These are phyloP conservation scores for Catharanthus roseus DNA, from an alignment of 257 asterid genomes.

Conservation along the genomic window DNA sequence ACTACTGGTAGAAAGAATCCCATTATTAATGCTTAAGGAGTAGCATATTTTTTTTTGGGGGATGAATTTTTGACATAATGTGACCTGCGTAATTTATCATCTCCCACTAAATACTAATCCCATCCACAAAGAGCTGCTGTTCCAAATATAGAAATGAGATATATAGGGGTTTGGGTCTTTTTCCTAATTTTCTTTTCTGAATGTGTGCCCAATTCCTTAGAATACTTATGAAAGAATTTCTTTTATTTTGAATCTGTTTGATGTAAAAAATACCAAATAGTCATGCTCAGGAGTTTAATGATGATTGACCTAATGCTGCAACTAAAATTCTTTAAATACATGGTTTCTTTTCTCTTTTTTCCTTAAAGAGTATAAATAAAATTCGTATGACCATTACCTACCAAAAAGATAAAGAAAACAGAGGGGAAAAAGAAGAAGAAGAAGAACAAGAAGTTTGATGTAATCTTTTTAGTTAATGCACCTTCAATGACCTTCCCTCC, in stretches of 20 bases:
- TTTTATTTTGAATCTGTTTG: not conserved
- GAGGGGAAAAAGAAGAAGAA: not conserved
- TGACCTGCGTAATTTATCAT: conserved; percentile 14
- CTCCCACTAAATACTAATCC: conserved; percentile 8
- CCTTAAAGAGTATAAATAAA: not conserved
- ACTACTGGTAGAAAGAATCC: not conserved
- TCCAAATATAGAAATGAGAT: not conserved
- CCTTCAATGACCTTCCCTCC: conserved; percentile 19
- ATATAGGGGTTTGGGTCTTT: not conserved
- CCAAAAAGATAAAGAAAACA: not conserved
- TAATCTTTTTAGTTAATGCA: not conserved
- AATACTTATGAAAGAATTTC: not conserved
- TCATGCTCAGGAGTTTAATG: not conserved
- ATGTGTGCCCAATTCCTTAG: not conserved
- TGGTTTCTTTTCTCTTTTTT: not conserved
- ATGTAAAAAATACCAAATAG: not conserved
- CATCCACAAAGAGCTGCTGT: not conserved
- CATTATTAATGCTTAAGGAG: not conserved
- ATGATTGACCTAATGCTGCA: conserved; percentile 6
- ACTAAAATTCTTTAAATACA: not conserved
- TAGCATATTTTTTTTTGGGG: too few relatives aligned
- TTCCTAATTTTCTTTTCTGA: not conserved
- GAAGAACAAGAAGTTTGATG: not conserved
- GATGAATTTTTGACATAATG: conserved; percentile 3
- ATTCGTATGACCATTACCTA: not conserved